These are phyloP conservation scores for Penicillium parvum DNA, from an alignment of 495 filamentous ascomycete species.

Conservation along the genomic window DNA sequence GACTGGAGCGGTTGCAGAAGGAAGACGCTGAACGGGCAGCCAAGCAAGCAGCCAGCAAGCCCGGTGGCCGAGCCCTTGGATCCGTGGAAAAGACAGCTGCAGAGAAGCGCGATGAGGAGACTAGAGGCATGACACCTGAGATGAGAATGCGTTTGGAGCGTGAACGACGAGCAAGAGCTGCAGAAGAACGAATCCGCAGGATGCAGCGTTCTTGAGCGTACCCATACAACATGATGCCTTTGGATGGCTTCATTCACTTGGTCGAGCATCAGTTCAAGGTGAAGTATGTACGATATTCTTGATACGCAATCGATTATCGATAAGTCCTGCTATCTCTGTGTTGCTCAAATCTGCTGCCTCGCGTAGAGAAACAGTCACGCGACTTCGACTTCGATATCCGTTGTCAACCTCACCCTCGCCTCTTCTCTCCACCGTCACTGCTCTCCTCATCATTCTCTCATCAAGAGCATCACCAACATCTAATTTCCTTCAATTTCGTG, in stretches of 20 bases:
- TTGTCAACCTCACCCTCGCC: neutral
- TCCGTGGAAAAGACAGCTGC: conserved; percentile 60
- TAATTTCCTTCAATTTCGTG: neutral
- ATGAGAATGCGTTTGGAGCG: conserved; percentile 75
- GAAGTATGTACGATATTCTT: too few species aligned
- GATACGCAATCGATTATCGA: too few species aligned
- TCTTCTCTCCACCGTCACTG: too few species aligned
- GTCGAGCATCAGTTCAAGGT: too few species aligned
- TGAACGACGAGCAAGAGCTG: conserved; percentile 76
- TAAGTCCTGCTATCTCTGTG: too few species aligned
- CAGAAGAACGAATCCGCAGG: conserved; percentile 75
- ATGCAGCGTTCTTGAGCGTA: conserved; percentile 41
- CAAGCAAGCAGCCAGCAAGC: conserved; percentile 33
- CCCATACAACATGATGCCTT: neutral
- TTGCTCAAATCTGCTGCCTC: too few species aligned
- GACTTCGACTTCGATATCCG: too few species aligned
- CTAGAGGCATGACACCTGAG: conserved; percentile 77
- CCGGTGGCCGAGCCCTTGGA: conserved; percentile 47
- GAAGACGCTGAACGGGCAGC: conserved; percentile 54
- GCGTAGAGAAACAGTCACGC: too few species aligned
- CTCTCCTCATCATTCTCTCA: too few species aligned
- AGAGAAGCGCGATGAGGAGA: conserved; percentile 77
- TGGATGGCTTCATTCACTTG: too few species aligned
- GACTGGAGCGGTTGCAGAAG: conserved; percentile 62
- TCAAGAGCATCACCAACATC: too few species aligned